Evolutionary conservation across 768 basidiomycete species (phyloP), one percentile per base, ranked within the genome.

Genomic region (Leccinum pellstonianum): DNA sequence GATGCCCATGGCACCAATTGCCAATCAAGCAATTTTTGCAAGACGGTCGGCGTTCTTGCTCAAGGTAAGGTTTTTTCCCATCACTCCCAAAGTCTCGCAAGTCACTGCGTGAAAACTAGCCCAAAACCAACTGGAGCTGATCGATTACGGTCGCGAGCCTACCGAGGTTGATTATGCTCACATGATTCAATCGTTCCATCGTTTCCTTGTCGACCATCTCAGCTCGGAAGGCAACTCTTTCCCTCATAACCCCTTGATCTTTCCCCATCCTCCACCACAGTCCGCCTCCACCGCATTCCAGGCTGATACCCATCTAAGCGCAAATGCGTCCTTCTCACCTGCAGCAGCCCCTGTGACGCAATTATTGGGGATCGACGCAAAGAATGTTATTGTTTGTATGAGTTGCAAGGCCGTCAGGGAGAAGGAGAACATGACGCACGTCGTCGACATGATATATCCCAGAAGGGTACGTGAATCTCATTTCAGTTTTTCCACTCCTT

Each of bases 21-120:
- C 68, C 96, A 98, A 72, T 86, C 95, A 5, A 95, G 90, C 73
- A 99, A 99, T 73, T 99, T 98, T 67, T 98, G 95, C 72, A 90
- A 93, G 73, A 90, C 94, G 3, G 91, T 98, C 49, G 88, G 91
- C 17, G 87, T 92, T 3, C 82, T 95, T 33, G 90, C 93, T 6
- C 93, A 95, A 75, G 86, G 95, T 95, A 66, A 55, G 54, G 73
- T 65, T 3, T 12, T n/a, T 23, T 38, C 19, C 38, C 19, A 17
- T 31, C 21, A 19, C 19, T 11, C 27, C n/a, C n/a, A 25, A 49
- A 21, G 23, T 52, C 15, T 33, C 12, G 5, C 41, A 49, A 14
- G 3, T 35, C 41, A 5, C 27, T 11, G 4, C 2, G 27, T 37
- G 3, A 41, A 52, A 43, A 46, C 17, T 57, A 91, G 89, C 79